phyloP scores from a whole-genome alignment of 2,329 filamentous ascomycete genomes.

The Fusarium penzigii region DNA sequence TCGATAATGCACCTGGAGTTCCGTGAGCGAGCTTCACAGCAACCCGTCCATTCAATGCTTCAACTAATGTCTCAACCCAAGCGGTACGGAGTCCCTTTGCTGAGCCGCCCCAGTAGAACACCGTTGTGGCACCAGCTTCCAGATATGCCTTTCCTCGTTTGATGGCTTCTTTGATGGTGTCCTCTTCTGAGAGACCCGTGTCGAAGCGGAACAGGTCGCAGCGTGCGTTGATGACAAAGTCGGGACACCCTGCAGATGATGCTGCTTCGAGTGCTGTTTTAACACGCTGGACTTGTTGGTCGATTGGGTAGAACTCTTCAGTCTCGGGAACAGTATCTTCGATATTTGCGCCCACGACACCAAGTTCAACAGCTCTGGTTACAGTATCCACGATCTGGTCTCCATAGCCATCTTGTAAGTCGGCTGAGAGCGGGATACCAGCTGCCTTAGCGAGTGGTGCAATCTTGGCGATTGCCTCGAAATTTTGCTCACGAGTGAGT shows the following conservation, averaged over 20 bases:
- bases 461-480: constrained; percentile 48
- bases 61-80: constrained; percentile 49
- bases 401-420: constrained; percentile 63
- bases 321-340: constrained; percentile 49
- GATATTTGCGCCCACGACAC: constrained; percentile 59
- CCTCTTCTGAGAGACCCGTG: constrained; percentile 32
- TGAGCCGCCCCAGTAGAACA: constrained; percentile 61
- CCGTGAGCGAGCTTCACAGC: constrained; percentile 46
- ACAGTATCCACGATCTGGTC: constrained; percentile 47
- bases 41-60: constrained; percentile 50
- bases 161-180: constrained; percentile 49
- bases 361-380: constrained; percentile 45
- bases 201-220: constrained; percentile 52
- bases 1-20: constrained; percentile 41
- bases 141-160: constrained; percentile 57
- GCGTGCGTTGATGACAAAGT: constrained; percentile 60
- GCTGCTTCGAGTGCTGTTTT: constrained; percentile 44
- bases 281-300: constrained; percentile 51
- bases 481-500: constrained; percentile 52
- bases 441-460: constrained; percentile 41
- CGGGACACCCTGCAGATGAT: constrained; percentile 47
- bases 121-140: constrained; percentile 57
- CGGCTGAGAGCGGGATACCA: constrained; percentile 53
- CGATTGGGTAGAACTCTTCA: constrained; percentile 37
- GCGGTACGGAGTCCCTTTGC: constrained; percentile 43